These are phyloP conservation scores for Paxillus ammoniavirescens DNA, from an alignment of 768 basidiomycete species.

Conservation along the genomic window DNA sequence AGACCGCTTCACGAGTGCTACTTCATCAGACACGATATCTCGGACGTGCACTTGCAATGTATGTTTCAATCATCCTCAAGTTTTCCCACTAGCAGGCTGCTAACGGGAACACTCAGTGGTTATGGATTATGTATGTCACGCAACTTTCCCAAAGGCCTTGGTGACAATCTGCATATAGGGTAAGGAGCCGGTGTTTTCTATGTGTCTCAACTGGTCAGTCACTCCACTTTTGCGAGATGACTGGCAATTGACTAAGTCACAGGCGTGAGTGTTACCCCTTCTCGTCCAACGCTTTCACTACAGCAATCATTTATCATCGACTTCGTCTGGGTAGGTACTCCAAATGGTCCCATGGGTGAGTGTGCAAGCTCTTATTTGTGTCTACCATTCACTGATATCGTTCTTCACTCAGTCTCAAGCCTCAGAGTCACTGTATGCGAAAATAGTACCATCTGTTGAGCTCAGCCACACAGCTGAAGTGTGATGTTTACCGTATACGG, in stretches of 20 bases:
- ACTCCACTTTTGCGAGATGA: too few relatives aligned
- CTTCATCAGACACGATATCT: slow-evolving; percentile 6
- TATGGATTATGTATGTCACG: too few relatives aligned
- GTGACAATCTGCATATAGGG: not conserved
- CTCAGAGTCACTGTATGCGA: not conserved
- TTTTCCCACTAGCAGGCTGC: not conserved
- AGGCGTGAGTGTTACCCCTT: too few relatives aligned
- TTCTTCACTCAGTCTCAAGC: not conserved
- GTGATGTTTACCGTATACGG: not conserved
- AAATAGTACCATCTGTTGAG: not conserved
- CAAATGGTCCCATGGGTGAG: slow-evolving; percentile 1
- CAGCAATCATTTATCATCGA: too few relatives aligned
- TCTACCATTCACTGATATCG: not conserved
- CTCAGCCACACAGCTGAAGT: not conserved
- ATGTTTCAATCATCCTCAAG: not conserved
- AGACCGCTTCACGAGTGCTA: not conserved
- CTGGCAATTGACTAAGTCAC: not conserved
- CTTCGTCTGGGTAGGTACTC: not conserved
- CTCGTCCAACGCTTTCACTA: too few relatives aligned
- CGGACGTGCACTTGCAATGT: slow-evolving; percentile 6
- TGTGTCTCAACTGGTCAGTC: not conserved
- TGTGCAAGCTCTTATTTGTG: not conserved
- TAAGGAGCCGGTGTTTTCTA: not conserved
- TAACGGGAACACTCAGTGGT: slow-evolving; percentile 1
- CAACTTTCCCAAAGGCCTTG: not conserved